These are phyloP conservation scores for Suillus weaverae DNA, from an alignment of 768 basidiomycete genomes.

Conservation along the genomic window DNA sequence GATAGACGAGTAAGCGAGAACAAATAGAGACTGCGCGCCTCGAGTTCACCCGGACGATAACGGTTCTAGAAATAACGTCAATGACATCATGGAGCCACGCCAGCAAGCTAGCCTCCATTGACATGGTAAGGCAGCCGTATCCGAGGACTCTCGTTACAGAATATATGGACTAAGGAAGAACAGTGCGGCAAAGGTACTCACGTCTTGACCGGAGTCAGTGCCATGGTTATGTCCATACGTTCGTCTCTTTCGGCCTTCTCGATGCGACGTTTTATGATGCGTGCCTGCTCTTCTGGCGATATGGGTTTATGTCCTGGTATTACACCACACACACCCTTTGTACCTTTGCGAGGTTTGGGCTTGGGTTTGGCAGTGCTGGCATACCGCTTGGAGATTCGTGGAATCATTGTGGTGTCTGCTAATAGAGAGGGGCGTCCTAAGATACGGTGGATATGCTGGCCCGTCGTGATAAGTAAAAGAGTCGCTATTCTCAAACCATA, in stretches of 20 bases:
- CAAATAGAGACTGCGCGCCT: neutral
- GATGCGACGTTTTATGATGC: conserved; percentile 25
- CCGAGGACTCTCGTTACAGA: neutral
- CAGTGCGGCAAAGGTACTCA: conserved; percentile 18
- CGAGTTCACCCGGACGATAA: neutral
- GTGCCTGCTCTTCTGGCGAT: conserved; percentile 21
- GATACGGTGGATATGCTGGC: neutral
- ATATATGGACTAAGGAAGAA: neutral
- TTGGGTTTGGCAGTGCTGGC: conserved; percentile 6
- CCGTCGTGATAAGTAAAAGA: neutral
- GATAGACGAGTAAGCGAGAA: neutral
- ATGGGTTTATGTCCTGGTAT: conserved; percentile 17
- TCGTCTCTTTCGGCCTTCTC: conserved; percentile 45
- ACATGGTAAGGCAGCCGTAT: neutral
- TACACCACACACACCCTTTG: neutral
- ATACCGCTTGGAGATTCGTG: conserved; percentile 8
- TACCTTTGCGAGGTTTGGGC: neutral
- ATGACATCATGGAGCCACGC: conserved; percentile 3
- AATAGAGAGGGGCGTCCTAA: neutral
- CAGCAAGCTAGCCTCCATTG: neutral
- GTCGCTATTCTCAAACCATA: neutral
- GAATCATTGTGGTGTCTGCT: conserved; percentile 4
- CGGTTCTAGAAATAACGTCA: neutral
- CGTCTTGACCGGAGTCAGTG: conserved; percentile 38
- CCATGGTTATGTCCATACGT: conserved; percentile 37